These are phyloP conservation scores for Terfezia claveryi DNA, from an alignment of 495 filamentous ascomycete genomes.

Conservation along the genomic window DNA sequence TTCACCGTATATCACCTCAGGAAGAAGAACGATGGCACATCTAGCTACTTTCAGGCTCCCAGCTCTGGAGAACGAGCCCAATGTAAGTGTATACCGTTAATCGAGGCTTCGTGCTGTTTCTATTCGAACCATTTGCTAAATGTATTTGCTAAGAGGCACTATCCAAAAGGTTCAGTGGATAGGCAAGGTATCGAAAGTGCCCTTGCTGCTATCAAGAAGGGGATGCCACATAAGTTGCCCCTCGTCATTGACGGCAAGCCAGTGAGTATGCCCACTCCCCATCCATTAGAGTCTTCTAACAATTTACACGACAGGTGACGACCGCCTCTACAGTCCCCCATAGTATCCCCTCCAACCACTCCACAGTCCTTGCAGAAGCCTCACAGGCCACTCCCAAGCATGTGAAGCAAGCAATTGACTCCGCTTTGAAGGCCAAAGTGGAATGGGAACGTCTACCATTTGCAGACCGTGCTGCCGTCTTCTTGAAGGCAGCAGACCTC, in stretches of 20 bases:
- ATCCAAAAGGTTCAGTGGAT: constrained; percentile 57
- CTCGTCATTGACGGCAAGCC: constrained; percentile 59
- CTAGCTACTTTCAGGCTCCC: constrained; percentile 72
- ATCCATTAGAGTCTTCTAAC: neutral
- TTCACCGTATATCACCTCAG: too few relatives aligned
- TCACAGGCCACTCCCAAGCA: constrained; percentile 50
- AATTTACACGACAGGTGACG: neutral
- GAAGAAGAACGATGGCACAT: neutral
- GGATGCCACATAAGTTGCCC: constrained; percentile 46
- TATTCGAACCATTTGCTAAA: constrained; percentile 3
- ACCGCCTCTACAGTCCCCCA: constrained; percentile 24
- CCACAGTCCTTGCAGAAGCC: constrained; percentile 50
- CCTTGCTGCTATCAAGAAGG: constrained; percentile 36
- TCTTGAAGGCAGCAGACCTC: constrained; percentile 80
- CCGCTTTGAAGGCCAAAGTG: constrained; percentile 59
- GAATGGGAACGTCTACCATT: constrained; percentile 68
- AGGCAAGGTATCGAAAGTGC: constrained; percentile 50
- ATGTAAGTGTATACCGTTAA: constrained; percentile 34
- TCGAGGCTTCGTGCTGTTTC: neutral
- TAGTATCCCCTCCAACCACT: constrained; percentile 53
- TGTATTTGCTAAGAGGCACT: constrained; percentile 39
- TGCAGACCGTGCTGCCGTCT: constrained; percentile 73
- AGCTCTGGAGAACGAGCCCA: constrained; percentile 74
- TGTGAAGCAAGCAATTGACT: constrained; percentile 51
- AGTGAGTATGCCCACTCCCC: constrained; percentile 23